Percentiles rank a stretch among this genome's conserved stretches.
phyloP scores from a whole-genome alignment of 2,329 filamentous ascomycete species.

The Diaporthe ilicicola region DNA sequence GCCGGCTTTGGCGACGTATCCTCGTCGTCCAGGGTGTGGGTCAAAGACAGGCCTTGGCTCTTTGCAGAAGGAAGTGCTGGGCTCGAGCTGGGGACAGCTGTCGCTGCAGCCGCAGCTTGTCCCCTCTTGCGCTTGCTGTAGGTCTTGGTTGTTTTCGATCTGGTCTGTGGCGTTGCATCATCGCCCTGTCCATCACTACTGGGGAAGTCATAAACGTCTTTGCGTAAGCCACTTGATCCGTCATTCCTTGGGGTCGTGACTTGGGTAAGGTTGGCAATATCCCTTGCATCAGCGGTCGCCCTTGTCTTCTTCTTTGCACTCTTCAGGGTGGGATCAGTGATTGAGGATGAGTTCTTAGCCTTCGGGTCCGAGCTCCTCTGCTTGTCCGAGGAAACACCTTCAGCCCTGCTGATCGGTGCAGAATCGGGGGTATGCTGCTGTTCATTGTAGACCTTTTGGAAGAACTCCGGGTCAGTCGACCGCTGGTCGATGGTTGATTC shows the following conservation, averaged over 20 bases:
- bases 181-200: constrained; percentile 48
- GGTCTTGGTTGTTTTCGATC: background rate
- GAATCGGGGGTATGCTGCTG: constrained; percentile 46
- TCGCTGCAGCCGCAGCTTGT: background rate
- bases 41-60: background rate
- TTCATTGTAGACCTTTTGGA: constrained; percentile 56
- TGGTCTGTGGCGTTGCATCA: constrained; percentile 15
- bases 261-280: constrained; percentile 43
- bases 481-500: constrained; percentile 36
- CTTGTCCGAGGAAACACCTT: background rate
- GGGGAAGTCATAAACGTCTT: constrained; percentile 55
- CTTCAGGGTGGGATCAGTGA: constrained; percentile 40
- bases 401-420: background rate
- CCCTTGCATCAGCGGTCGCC: constrained; percentile 19
- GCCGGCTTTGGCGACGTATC: constrained; percentile 24
- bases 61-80: background rate
- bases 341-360: constrained; percentile 35
- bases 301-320: constrained; percentile 25
- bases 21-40: background rate
- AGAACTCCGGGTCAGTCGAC: constrained; percentile 59
- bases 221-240: constrained; percentile 35
- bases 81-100: background rate
- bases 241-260: constrained; percentile 41
- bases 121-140: constrained; percentile 36
- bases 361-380: constrained; percentile 20